A percentile compares a stretch with the other conserved stretches of the same genome.
Evolutionary conservation across 2,329 filamentous ascomycete species (phyloP).

Genomic region (Diaporthe destruens): DNA sequence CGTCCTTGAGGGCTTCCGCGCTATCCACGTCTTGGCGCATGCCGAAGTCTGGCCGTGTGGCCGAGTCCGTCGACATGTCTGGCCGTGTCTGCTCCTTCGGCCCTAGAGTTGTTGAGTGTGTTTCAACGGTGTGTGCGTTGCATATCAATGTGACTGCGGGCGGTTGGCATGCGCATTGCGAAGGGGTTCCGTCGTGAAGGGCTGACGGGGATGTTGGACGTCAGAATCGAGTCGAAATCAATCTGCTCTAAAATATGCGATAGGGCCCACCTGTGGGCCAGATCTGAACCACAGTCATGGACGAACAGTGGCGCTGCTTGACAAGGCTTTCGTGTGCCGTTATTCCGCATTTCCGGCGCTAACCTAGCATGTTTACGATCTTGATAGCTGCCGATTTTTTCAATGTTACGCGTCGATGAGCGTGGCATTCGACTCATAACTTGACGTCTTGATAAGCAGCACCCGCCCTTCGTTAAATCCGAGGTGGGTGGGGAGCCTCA

Average conservation of each 20-base stretch:
- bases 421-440: background rate
- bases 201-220: slow-evolving; percentile 1
- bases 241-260: slow-evolving; percentile 8
- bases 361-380: background rate
- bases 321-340: background rate
- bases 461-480: slow-evolving; percentile 9
- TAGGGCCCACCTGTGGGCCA: slow-evolving; percentile 1
- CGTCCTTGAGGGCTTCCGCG: slow-evolving; percentile 1
- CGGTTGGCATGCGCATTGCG: background rate
- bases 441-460: slow-evolving; percentile 1
- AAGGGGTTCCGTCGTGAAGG: background rate
- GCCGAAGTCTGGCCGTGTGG: background rate
- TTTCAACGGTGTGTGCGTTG: background rate
- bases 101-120: background rate
- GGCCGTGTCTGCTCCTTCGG: background rate
- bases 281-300: slow-evolving; percentile 8
- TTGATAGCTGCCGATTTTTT: slow-evolving; percentile 11
- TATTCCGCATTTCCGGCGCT: slow-evolving; percentile 29
- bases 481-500: background rate
- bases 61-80: background rate
- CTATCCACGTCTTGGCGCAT: slow-evolving; percentile 5
- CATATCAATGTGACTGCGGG: background rate
- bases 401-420: background rate
- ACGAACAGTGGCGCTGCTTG: slow-evolving; percentile 21
- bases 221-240: slow-evolving; percentile 13